These are phyloP conservation scores for Jamesozyma spencerorum DNA, from an alignment of 805 yeast species.

Conservation along the genomic window DNA sequence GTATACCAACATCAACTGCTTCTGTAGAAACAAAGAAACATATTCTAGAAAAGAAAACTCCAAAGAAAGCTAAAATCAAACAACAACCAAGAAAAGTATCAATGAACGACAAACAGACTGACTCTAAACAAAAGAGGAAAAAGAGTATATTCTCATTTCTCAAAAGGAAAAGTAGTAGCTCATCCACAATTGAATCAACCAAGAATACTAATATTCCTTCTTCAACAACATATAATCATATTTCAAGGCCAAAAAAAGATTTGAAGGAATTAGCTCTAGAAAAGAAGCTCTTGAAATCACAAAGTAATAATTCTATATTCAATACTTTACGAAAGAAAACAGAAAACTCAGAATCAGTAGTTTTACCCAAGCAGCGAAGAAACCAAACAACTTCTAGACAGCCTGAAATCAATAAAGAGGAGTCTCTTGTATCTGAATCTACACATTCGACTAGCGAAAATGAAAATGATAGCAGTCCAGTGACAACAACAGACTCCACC, in stretches of 20 bases:
- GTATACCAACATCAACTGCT: not conserved
- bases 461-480: too few species aligned
- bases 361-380: not conserved
- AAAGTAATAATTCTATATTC: constrained; percentile 25
- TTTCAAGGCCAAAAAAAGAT: not conserved
- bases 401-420: not conserved
- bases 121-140: constrained; percentile 11
- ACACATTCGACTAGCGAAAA: not conserved
- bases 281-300: constrained; percentile 20
- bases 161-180: constrained; percentile 16
- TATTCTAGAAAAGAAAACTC: not conserved
- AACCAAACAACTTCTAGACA: not conserved
- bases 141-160: constrained; percentile 26
- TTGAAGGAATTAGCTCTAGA: constrained; percentile 10
- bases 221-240: constrained; percentile 4
- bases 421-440: not conserved
- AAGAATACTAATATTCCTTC: constrained; percentile 9
- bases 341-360: not conserved
- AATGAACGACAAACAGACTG: not conserved
- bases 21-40: not conserved
- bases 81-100: constrained; percentile 1
- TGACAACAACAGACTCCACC: not conserved
- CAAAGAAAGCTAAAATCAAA: not conserved
- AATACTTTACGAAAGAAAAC: constrained; percentile 13
- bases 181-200: not conserved